These are phyloP conservation scores for Xerophyta viscosa DNA, from an alignment of 106 monocot genomes.

Conservation along the genomic window DNA sequence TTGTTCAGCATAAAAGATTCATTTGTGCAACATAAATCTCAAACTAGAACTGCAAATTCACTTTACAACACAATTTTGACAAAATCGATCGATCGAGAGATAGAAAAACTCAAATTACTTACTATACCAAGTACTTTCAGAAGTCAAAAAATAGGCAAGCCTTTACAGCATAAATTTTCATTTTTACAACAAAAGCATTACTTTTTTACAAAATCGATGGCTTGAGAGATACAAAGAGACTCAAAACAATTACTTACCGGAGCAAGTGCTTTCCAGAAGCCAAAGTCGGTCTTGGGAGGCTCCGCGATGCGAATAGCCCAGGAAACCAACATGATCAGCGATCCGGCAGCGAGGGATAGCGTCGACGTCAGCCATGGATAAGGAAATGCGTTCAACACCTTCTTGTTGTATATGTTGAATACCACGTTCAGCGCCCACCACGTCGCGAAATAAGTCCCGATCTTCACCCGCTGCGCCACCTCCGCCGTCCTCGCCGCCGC, in stretches of 20 bases:
- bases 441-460: constrained; percentile 84
- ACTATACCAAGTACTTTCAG: no score
- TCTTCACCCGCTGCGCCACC: constrained; percentile 62
- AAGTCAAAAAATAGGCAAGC: no score
- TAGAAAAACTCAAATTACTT: no score
- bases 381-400: constrained; percentile 89
- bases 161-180: no score
- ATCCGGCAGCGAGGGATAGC: constrained; percentile 79
- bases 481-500: constrained; percentile 13
- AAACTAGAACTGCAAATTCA: no score
- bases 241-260: constrained; percentile 60
- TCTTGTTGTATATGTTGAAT: constrained; percentile 99
- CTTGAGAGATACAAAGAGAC: no score
- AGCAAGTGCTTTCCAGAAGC: constrained; percentile 79
- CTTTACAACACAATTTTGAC: no score
- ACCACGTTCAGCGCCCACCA: constrained; percentile 99
- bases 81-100: no score
- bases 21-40: no score
- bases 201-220: no score
- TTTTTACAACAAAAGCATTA: no score
- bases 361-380: constrained; percentile 92
- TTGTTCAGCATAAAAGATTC: no score
- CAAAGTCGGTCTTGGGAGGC: constrained; percentile 54
- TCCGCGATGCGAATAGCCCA: constrained; percentile 67
- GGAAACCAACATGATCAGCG: constrained; percentile 75